phyloP scores from a whole-genome alignment of 805 yeast species.

The Wickerhamomyces alni region DNA sequence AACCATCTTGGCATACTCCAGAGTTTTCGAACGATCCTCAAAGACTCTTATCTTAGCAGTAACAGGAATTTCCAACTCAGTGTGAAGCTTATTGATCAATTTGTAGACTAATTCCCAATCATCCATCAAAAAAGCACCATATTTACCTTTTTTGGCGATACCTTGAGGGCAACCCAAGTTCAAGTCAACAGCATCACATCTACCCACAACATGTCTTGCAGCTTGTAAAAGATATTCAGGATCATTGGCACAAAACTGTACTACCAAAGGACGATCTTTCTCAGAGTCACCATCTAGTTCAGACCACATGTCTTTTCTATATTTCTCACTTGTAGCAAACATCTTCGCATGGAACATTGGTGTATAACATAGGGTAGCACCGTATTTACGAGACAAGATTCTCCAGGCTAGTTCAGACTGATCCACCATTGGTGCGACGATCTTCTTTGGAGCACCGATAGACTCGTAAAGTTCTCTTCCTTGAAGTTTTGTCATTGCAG shows the following conservation, averaged over 20 bases:
- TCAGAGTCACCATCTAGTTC: constrained; percentile 64
- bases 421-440: constrained; percentile 99
- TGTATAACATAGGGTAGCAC: constrained; percentile 91
- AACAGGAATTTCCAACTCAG: constrained; percentile 74
- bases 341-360: constrained; percentile 95
- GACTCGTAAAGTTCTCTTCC: constrained; percentile 70
- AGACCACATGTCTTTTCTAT: constrained; percentile 70
- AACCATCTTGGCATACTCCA: constrained; percentile 85
- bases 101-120: constrained; percentile 83
- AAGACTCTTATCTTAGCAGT: constrained; percentile 93
- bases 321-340: constrained; percentile 79
- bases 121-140: constrained; percentile 95
- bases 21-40: constrained; percentile 75
- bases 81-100: constrained; percentile 69
- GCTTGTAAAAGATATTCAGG: constrained; percentile 79
- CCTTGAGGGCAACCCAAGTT: constrained; percentile 99
- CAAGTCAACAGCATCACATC: constrained; percentile 93
- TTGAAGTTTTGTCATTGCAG: constrained; percentile 20
- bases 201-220: constrained; percentile 70
- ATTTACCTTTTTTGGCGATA: constrained; percentile 89
- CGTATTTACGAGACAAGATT: constrained; percentile 74
- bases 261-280: constrained; percentile 79
- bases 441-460: constrained; percentile 70
- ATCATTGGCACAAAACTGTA: constrained; percentile 96
- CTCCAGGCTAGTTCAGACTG: constrained; percentile 97